Conservation (phyloP, 345 rosid species). For the Theobroma cacao region DNA sequence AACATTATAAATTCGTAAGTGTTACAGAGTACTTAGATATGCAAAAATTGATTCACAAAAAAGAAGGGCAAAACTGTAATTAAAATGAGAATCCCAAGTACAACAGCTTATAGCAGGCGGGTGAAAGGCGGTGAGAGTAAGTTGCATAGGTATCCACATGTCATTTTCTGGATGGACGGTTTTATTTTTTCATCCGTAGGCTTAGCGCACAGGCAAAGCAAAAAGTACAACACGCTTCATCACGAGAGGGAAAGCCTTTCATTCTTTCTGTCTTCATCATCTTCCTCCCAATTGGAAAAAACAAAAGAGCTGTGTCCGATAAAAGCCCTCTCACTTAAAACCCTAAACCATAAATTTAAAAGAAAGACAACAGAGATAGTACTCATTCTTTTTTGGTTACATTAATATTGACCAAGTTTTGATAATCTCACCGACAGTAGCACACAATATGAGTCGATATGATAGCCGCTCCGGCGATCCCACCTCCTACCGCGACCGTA, state of each 20-base stretch:
- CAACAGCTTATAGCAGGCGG: neutral
- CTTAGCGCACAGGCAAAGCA: neutral
- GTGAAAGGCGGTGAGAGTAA: neutral
- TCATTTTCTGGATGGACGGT: neutral
- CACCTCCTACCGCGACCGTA: constrained; percentile 86
- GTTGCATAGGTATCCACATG: neutral
- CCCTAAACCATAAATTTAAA: constrained; percentile 3
- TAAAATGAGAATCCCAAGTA: too few species aligned
- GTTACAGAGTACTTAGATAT: too few species aligned
- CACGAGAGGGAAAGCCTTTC: neutral
- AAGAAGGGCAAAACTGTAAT: too few species aligned
- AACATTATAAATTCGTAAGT: too few species aligned
- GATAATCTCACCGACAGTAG: constrained; percentile 7
- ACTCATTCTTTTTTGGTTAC: neutral
- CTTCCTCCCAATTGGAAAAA: constrained; percentile 17
- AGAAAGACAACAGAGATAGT: neutral
- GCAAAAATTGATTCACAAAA: too few species aligned
- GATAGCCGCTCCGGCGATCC: constrained; percentile 94
- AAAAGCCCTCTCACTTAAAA: constrained; percentile 29
- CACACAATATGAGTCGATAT: constrained; percentile 78
- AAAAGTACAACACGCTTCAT: neutral
- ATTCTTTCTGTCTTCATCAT: neutral
- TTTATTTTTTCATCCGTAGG: neutral
- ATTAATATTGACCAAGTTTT: neutral
- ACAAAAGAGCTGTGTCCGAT: neutral